phyloP scores from a whole-genome alignment of 228 moss, liverwort and hornwort species.

The Sphagnum magellanicum region DNA sequence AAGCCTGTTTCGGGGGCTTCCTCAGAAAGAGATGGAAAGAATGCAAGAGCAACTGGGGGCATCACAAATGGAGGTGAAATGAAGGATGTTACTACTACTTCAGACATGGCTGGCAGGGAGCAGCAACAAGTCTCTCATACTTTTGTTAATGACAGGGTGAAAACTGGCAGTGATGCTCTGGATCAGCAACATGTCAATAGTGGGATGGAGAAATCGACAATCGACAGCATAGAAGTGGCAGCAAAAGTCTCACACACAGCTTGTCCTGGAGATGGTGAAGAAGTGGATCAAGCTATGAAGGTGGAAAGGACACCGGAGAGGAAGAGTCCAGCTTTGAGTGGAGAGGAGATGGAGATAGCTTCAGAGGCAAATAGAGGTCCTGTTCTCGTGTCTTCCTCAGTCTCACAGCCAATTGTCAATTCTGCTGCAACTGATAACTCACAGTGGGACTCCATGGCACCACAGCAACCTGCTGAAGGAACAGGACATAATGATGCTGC shows the following conservation, averaged over 20 bases:
- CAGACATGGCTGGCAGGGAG: constrained; percentile 35
- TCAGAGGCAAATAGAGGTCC: constrained; percentile 14
- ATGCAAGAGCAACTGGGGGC: constrained; percentile 30
- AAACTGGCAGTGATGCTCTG: constrained; percentile 24
- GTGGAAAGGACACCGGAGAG: constrained; percentile 25
- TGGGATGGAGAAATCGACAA: constrained; percentile 27
- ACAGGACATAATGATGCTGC: constrained; percentile 45
- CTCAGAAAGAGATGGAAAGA: constrained; percentile 48
- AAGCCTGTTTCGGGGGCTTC: constrained; percentile 52
- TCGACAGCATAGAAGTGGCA: constrained; percentile 39
- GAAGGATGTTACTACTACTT: constrained; percentile 34
- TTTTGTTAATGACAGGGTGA: constrained; percentile 22
- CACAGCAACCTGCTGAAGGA: constrained; percentile 66
- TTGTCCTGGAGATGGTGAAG: constrained; percentile 33
- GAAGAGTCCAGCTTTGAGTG: constrained; percentile 28
- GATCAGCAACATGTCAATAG: constrained; percentile 35
- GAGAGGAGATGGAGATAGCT: constrained; percentile 32
- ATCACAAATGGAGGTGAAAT: constrained; percentile 34
- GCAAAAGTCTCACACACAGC: constrained; percentile 23
- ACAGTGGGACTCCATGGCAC: constrained; percentile 46
- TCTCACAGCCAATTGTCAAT: constrained; percentile 33
- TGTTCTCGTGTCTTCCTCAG: constrained; percentile 11
- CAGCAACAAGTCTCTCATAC: constrained; percentile 30
- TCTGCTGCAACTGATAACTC: constrained; percentile 24
- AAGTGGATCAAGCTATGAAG: constrained; percentile 35